These are phyloP conservation scores for Orbilia brochopaga DNA, from an alignment of 2,329 filamentous ascomycete species.

Conservation along the genomic window DNA sequence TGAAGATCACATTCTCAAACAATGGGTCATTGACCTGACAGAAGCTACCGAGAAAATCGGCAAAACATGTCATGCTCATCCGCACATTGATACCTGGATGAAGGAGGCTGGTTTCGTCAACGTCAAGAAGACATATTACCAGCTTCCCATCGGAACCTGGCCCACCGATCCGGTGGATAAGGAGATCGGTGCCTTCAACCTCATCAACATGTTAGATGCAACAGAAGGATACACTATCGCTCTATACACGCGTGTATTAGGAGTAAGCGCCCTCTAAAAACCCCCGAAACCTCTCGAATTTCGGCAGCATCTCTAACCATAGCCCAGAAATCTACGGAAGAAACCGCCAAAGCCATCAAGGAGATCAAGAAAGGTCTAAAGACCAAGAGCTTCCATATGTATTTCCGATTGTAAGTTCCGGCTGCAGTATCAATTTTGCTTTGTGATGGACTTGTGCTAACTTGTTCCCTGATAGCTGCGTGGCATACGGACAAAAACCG, in stretches of 20 bases:
- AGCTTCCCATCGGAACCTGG: constrained; percentile 57
- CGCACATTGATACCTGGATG: constrained; percentile 55
- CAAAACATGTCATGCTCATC: constrained; percentile 51
- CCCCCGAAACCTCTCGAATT: not conserved
- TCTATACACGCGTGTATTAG: constrained; percentile 24
- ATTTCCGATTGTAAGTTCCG: constrained; percentile 38
- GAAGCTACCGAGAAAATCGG: constrained; percentile 32
- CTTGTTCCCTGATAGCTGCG: no score
- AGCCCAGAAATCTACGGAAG: constrained; percentile 16
- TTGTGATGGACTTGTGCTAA: no score
- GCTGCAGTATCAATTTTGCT: not conserved
- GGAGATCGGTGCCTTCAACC: constrained; percentile 60
- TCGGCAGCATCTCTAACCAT: not conserved
- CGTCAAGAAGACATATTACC: constrained; percentile 54
- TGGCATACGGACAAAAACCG: no score
- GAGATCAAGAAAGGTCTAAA: constrained; percentile 38
- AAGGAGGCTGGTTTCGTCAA: constrained; percentile 56
- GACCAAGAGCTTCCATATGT: constrained; percentile 47
- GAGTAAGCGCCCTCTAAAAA: constrained; percentile 14
- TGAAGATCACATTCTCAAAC: constrained; percentile 35
- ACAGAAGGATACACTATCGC: constrained; percentile 20
- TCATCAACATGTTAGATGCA: constrained; percentile 53
- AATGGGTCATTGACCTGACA: constrained; percentile 26
- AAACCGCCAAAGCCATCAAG: constrained; percentile 20
- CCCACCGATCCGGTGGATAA: constrained; percentile 61